Conservation (phyloP, 306 rosid species). For the Castanea mollissima region DNA sequence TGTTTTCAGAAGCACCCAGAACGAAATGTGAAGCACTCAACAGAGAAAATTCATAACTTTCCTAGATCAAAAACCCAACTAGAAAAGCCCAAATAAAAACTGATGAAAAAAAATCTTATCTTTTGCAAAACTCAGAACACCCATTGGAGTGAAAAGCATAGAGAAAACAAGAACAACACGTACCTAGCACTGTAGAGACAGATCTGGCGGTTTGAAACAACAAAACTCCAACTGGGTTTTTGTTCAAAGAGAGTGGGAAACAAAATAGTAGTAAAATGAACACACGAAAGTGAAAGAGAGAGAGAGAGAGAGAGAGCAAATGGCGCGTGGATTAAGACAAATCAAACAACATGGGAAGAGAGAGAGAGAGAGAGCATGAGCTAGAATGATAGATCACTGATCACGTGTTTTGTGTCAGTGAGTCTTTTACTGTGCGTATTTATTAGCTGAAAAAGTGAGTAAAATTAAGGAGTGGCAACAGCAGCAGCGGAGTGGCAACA, state of each 20-base stretch:
- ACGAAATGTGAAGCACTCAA: neutral
- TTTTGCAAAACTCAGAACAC: neutral
- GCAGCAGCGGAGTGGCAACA: too few species aligned
- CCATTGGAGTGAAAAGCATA: conserved; percentile 1
- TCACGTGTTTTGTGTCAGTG: conserved; percentile 76
- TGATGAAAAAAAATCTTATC: neutral
- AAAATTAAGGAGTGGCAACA: too few species aligned
- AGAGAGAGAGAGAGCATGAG: conserved; percentile 23
- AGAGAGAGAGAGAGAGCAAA: neutral
- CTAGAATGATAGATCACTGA: conserved; percentile 38
- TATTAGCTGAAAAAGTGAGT: conserved; percentile 17
- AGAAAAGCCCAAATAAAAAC: neutral
- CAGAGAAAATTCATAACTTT: neutral
- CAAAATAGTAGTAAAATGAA: neutral
- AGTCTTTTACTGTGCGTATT: neutral
- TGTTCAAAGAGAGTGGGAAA: conserved; percentile 7
- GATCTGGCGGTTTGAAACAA: conserved; percentile 30
- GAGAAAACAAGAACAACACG: neutral
- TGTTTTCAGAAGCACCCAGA: neutral
- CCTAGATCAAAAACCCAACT: neutral
- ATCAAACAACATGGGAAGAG: neutral
- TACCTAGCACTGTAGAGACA: conserved; percentile 30
- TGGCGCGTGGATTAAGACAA: conserved; percentile 58
- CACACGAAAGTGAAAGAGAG: neutral
- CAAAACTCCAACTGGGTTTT: conserved; percentile 2